These are phyloP conservation scores for Scalesia atractyloides DNA, from an alignment of 129 eudicot species.

Conservation along the genomic window DNA sequence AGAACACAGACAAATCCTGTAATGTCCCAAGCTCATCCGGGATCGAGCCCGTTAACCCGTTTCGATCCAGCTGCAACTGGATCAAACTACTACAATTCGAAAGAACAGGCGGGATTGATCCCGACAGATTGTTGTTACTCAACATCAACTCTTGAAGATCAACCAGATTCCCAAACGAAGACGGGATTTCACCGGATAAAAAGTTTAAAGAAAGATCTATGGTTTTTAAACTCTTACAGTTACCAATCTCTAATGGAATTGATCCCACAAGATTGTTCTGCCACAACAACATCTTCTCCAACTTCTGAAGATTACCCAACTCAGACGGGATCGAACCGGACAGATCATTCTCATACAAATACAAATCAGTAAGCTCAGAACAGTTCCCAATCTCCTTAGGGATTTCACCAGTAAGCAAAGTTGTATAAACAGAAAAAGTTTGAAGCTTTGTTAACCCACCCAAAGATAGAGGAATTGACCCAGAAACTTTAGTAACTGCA, in stretches of 20 bases:
- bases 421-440: slow-evolving; percentile 64
- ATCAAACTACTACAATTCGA: slow-evolving; percentile 51
- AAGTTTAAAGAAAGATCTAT: slow-evolving; percentile 67
- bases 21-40: slow-evolving; percentile 65
- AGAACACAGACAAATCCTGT: slow-evolving; percentile 59
- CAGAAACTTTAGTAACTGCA: slow-evolving; percentile 79
- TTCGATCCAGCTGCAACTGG: slow-evolving; percentile 72
- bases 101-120: slow-evolving; percentile 68
- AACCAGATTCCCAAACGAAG: slow-evolving; percentile 56
- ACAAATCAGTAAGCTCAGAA: slow-evolving; percentile 65
- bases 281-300: slow-evolving; percentile 75
- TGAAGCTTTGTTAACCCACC: slow-evolving; percentile 62
- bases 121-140: slow-evolving; percentile 76
- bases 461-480: slow-evolving; percentile 57
- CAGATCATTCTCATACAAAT: slow-evolving; percentile 65
- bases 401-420: slow-evolving; percentile 78
- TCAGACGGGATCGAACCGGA: slow-evolving; percentile 68
- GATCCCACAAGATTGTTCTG: slow-evolving; percentile 68
- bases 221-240: slow-evolving; percentile 50
- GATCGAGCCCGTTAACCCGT: slow-evolving; percentile 57
- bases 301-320: slow-evolving; percentile 64
- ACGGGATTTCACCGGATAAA: slow-evolving; percentile 62
- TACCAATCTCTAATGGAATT: slow-evolving; percentile 69
- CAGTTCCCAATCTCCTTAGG: slow-evolving; percentile 77
- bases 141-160: slow-evolving; percentile 74